Conservation (phyloP, 352 stramenopile genomes). For the Phytophthora melonis region DNA sequence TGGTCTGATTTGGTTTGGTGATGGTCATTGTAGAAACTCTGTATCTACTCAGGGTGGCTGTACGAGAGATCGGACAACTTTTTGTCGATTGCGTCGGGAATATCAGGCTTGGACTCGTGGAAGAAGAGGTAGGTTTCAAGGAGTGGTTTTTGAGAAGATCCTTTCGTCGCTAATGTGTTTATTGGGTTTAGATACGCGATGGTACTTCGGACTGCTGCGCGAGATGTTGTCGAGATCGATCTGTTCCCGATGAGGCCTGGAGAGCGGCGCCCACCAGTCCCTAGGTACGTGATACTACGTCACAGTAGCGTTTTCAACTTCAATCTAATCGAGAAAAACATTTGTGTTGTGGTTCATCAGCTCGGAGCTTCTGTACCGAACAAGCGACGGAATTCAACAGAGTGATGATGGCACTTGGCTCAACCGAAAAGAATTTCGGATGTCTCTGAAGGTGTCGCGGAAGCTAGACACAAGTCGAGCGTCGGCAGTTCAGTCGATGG, state of each 20-base stretch:
- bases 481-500: constrained; percentile 65
- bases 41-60: constrained; percentile 84
- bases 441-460: constrained; percentile 65
- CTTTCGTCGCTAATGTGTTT: background rate
- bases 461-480: constrained; percentile 74
- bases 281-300: constrained; percentile 43
- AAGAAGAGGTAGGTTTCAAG: constrained; percentile 67
- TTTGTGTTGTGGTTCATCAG: constrained; percentile 15
- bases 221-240: constrained; percentile 79
- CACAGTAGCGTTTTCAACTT: background rate
- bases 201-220: constrained; percentile 65
- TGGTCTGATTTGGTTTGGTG: constrained; percentile 2
- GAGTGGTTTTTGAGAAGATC: background rate
- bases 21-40: constrained; percentile 66
- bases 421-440: constrained; percentile 70
- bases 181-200: constrained; percentile 70
- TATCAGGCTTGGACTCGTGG: constrained; percentile 84
- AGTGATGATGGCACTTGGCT: constrained; percentile 72
- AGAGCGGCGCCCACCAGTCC: constrained; percentile 73
- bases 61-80: constrained; percentile 86
- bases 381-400: constrained; percentile 66
- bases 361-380: constrained; percentile 71
- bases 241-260: constrained; percentile 82
- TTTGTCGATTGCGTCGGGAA: constrained; percentile 74
- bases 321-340: background rate